Conservation (phyloP, 768 basidiomycete genomes). For the Cyathus striatus region DNA sequence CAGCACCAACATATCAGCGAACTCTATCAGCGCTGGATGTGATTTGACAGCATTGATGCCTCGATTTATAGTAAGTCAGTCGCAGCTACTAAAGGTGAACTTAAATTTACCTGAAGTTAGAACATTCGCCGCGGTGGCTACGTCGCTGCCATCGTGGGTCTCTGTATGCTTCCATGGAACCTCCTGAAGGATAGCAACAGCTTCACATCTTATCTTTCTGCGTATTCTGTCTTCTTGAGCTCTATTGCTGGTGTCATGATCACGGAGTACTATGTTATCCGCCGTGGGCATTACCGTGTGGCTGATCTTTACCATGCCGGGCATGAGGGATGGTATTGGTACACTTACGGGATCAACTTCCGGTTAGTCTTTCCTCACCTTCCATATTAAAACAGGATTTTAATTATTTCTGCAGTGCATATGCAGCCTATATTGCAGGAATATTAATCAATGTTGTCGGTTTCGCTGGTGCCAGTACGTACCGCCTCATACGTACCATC, state of each 20-base stretch:
- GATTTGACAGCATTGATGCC: constrained; percentile 77
- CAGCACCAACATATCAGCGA: constrained; percentile 78
- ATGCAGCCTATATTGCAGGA: constrained; percentile 63
- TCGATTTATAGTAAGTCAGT: constrained; percentile 58
- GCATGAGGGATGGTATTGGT: constrained; percentile 67
- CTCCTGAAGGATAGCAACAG: constrained; percentile 66
- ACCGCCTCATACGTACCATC: neutral
- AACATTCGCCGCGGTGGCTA: constrained; percentile 85
- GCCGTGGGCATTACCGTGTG: constrained; percentile 66
- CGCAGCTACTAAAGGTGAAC: neutral
- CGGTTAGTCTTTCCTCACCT: too few relatives aligned
- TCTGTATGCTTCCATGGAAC: constrained; percentile 77
- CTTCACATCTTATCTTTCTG: constrained; percentile 79
- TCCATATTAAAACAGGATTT: too few relatives aligned
- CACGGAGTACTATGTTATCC: constrained; percentile 73
- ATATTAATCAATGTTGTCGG: constrained; percentile 82
- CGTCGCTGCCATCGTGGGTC: constrained; percentile 71
- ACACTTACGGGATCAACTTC: constrained; percentile 70
- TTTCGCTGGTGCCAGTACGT: constrained; percentile 69
- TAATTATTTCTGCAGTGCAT: constrained; percentile 44
- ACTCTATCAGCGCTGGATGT: constrained; percentile 79
- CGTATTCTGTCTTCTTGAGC: constrained; percentile 77
- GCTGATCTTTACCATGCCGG: constrained; percentile 60
- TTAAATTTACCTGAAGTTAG: constrained; percentile 21
- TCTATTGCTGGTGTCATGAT: constrained; percentile 84